These are phyloP conservation scores for Scedosporium apiospermum DNA, from an alignment of 2,329 filamentous ascomycete species.

Conservation along the genomic window DNA sequence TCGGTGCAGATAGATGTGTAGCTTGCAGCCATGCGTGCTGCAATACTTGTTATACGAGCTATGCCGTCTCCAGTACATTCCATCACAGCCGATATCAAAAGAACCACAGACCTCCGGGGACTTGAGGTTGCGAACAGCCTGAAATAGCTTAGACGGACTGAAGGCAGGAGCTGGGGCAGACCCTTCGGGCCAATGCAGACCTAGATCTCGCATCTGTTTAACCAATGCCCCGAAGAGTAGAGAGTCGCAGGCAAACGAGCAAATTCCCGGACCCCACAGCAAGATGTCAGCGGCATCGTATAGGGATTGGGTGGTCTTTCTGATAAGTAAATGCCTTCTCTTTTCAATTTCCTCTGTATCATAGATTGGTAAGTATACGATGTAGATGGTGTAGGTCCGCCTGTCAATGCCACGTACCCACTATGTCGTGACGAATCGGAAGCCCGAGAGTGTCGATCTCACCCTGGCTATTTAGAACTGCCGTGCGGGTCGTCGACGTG, in stretches of 20 bases:
- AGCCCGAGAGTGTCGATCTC: not conserved
- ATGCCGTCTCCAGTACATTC: no score
- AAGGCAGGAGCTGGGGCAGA: not conserved
- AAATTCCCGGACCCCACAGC: not conserved
- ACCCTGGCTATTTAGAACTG: not conserved
- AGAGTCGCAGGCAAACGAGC: not conserved
- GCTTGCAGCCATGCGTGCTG: no score
- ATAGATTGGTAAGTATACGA: no score
- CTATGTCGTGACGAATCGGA: not conserved
- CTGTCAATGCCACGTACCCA: not conserved
- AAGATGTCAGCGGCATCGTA: not conserved
- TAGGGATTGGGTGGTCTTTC: not conserved
- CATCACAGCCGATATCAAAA: no score
- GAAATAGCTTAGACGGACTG: not conserved
- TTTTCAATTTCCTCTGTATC: not conserved
- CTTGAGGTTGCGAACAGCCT: not conserved
- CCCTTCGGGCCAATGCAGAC: not conserved
- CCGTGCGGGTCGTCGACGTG: not conserved
- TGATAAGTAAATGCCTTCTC: not conserved
- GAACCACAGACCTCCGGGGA: not conserved
- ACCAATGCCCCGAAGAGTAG: not conserved
- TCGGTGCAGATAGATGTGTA: no score
- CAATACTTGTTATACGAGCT: no score
- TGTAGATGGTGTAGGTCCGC: no score
- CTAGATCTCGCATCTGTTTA: not conserved